Base-by-base conservation (phyloP, 805 yeast species). In the Pichia thaimueangensis region DNA sequence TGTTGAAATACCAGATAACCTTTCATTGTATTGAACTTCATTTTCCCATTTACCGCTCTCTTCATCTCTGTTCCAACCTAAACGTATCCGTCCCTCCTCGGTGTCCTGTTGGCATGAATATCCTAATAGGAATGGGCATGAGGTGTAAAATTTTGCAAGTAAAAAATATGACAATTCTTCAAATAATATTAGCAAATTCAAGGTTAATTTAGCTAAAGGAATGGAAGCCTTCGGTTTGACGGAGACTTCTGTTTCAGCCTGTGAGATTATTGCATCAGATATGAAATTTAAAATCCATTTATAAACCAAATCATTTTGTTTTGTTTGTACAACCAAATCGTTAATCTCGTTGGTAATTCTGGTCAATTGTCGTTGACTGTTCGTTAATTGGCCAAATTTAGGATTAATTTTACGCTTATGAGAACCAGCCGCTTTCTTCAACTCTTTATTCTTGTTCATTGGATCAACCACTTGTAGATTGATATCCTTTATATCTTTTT, bases 181-280 rank as follows among this genome's bases (percentile, higher is more conserved):
- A 36, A 66, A 68, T 21, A 58, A 32, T 7, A 71, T 56, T 52
- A 87, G 56, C 31, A 88, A 56, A 25, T 69, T 67, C 15, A 75
- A 55, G 0, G 91, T 67, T 27, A 91, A 62, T 52, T 72, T 73
- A 0, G 86, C 95, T 35, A 93, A 64, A 0, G 98, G 95, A 8
- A 84, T 55, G 0, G 96, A 85, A 3, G 88, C 78, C 33, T 76
- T 74, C 2, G 94, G 80, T 45, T 81, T 76, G 0, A 85, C 94
- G 13, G 83, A 71, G 8, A 87, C 89, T 61, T 93, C 98, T 1
- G 94, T 77, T 61, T 89, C 97, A 1, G 97, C 91, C 63, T 93
- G 98, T 22, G 83, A 77, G 1, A 93, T 86, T 2, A 89, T 65
- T 4, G 91, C 84, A 57, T 93, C 93, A 5, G 96, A 83, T 23